phyloP scores from a whole-genome alignment of 2,329 filamentous ascomycete genomes.

The Aspergillus tamarii region DNA sequence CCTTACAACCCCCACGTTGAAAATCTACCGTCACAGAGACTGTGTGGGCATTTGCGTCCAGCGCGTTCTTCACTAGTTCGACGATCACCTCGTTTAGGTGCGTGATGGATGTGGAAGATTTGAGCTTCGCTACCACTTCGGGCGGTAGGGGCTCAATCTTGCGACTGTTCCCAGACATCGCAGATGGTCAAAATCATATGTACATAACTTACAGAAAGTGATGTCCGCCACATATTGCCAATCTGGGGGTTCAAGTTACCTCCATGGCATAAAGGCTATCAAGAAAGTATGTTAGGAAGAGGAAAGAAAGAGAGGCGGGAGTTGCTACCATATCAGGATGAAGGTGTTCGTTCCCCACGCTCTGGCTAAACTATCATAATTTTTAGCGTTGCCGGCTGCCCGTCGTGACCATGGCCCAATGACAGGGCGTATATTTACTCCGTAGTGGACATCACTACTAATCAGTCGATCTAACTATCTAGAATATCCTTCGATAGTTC shows the following conservation, averaged over 20 bases:
- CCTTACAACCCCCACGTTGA: constrained; percentile 70
- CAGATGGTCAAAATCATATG: background rate
- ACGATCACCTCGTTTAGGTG: constrained; percentile 71
- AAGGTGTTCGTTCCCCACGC: background rate
- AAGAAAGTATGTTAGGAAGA: background rate
- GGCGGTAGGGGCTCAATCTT: constrained; percentile 70
- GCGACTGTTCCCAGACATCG: constrained; percentile 30
- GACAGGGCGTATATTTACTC: background rate
- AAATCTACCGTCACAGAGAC: constrained; percentile 76
- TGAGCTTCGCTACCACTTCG: constrained; percentile 75
- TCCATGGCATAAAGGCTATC: background rate
- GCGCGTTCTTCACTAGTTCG: constrained; percentile 77
- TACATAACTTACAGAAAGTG: background rate
- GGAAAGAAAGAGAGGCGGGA: background rate
- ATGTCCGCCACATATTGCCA: background rate
- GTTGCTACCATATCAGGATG: background rate
- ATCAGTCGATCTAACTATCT: background rate
- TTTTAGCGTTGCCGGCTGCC: background rate
- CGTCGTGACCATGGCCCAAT: background rate
- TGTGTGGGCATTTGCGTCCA: constrained; percentile 75
- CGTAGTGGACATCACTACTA: background rate
- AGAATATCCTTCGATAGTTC: background rate
- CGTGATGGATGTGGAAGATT: constrained; percentile 79
- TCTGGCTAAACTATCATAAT: background rate
- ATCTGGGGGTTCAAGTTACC: background rate